phyloP scores from a whole-genome alignment of 495 filamentous ascomycete species.

The Pseudotulostoma volvatum region DNA sequence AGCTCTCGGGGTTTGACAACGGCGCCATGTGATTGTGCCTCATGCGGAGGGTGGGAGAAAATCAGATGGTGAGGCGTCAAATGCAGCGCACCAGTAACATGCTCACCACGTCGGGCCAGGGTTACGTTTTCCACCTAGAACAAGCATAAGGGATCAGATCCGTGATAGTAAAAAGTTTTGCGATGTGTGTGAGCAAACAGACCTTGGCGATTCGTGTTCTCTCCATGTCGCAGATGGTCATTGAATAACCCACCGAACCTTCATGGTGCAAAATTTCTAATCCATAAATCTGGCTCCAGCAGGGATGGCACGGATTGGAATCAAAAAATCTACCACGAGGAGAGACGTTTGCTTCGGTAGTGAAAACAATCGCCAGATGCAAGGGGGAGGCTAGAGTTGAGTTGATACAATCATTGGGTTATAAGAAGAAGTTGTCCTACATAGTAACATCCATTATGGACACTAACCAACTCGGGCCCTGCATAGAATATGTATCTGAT shows the following conservation, averaged over 20 bases:
- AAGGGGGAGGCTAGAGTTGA: too few species aligned
- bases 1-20: conserved; percentile 47
- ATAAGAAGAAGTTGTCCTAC: too few species aligned
- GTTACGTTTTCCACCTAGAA: conserved; percentile 46
- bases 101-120: conserved; percentile 43
- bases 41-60: conserved; percentile 35
- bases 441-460: too few species aligned
- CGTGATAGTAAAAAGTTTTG: background rate
- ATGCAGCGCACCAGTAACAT: conserved; percentile 43
- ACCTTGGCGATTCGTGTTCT: conserved; percentile 43
- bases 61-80: conserved; percentile 52
- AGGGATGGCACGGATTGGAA: too few species aligned
- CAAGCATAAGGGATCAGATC: background rate
- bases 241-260: conserved; percentile 20
- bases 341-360: too few species aligned
- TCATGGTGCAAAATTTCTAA: conserved; percentile 25
- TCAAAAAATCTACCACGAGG: too few species aligned
- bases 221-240: conserved; percentile 33
- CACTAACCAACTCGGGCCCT: too few species aligned
- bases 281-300: too few species aligned
- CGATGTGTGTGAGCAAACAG: too few species aligned
- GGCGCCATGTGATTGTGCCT: conserved; percentile 18
- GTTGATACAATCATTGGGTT: too few species aligned
- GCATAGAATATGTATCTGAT: too few species aligned
- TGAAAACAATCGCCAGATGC: too few species aligned